Base-by-base conservation (phyloP, 768 basidiomycete species). In the Macrolepiota albuminosa region DNA sequence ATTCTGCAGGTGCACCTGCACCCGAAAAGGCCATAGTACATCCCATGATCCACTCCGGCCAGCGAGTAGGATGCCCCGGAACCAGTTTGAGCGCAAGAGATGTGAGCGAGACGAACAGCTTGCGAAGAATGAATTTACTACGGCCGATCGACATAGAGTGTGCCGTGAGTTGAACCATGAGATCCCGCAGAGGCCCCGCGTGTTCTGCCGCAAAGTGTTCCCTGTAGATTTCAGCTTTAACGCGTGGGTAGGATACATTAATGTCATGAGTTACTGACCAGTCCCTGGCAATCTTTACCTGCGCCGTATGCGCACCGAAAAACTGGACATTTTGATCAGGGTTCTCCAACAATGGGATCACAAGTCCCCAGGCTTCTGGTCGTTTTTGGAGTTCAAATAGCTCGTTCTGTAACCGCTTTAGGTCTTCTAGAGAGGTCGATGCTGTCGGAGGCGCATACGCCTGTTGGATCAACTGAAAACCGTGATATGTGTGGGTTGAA, bases 271-370 rank as follows among this genome's bases (percentile, higher is more conserved):
- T 13, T 52, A 71, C 82, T 63, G 70, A 95, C 94, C 94, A 96
- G 71, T 96, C 95, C 63, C 95, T 78, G 14, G 89, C 86, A 63
- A 96, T 93, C 81, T 98, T 98, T 62, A 95, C 91, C 69, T 95
- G 93, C 2, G 89, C 84, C 0, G 93, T 97, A 66, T 97, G 95
- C 5, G 95, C 94, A 2, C 94, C 93, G 68, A 93, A 96, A 80
- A 96, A 98, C 70, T 95, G 90, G 10, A 96, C 91, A 67, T 93
- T 93, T 55, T 81, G 80, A 71, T 95, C 89, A 33, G 78, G 73
- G 67, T 88, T 78, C 14, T 85, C 79, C 29, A 94, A 73, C 63
- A 95, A 81, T 0, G 92, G 91, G 39, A 90, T 79, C 21, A 93
- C 84, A 50, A 95, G 75, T 9, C 90, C 91, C 93, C 91, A 95